These are phyloP conservation scores for Ehretia macrophylla DNA, from an alignment of 257 asterid species.

Conservation along the genomic window DNA sequence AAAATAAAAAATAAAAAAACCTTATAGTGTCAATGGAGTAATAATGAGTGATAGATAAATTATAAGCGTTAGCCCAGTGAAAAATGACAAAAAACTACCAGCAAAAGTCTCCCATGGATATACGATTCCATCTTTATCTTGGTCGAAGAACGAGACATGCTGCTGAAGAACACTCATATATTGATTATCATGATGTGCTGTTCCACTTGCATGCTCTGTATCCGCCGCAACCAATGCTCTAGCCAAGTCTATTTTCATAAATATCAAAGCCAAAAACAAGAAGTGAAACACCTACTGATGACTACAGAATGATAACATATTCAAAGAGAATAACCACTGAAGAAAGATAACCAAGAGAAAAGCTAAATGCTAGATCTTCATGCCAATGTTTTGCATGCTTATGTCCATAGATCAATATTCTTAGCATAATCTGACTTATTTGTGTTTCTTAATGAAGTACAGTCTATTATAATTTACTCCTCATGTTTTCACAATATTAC, in stretches of 20 bases:
- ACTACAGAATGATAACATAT: no score
- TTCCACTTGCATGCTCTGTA: slow-evolving; percentile 73
- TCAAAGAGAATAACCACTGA: no score
- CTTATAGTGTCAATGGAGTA: no score
- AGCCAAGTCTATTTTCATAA: slow-evolving; percentile 49
- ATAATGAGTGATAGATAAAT: not conserved
- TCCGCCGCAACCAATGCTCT: slow-evolving; percentile 60
- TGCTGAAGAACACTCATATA: slow-evolving; percentile 74
- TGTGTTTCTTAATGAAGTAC: no score
- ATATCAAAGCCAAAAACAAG: not conserved
- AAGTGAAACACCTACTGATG: no score
- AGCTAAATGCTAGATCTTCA: no score
- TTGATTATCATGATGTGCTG: slow-evolving; percentile 50
- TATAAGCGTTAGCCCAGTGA: not conserved
- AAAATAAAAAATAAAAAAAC: not conserved
- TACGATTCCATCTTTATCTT: slow-evolving; percentile 57
- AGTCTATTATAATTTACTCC: no score
- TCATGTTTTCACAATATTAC: no score
- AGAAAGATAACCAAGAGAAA: no score
- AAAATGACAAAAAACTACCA: slow-evolving; percentile 11
- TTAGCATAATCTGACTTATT: no score
- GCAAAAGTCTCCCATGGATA: slow-evolving; percentile 59
- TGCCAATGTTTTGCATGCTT: no score
- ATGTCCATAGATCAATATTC: no score
- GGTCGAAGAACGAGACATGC: slow-evolving; percentile 70